Evolutionary conservation across 208 protist genomes (phyloP).

Genomic region (Acanthamoeba culbertsoni): DNA sequence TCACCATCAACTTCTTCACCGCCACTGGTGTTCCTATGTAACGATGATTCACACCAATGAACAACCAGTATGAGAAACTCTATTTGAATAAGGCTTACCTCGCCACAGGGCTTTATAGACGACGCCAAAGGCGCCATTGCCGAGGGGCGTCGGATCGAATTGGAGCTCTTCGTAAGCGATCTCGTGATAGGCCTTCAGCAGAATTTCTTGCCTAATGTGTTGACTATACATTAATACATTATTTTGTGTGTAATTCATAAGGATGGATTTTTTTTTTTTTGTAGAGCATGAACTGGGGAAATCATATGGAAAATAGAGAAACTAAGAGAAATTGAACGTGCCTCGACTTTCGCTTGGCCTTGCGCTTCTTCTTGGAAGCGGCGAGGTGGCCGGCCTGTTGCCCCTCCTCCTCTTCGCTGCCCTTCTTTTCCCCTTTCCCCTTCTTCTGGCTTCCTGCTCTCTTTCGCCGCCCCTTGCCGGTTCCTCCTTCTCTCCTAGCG

Average conservation of each 20-base stretch:
- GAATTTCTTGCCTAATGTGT: background rate
- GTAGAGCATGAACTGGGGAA: too few relatives aligned
- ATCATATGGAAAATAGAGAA: too few relatives aligned
- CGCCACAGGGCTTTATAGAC: slow-evolving; percentile 47
- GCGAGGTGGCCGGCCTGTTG: background rate
- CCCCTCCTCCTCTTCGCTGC: background rate
- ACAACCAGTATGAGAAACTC: background rate
- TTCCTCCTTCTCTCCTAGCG: background rate
- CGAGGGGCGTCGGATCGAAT: background rate
- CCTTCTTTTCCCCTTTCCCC: background rate
- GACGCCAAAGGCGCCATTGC: slow-evolving; percentile 45
- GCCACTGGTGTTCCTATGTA: slow-evolving; percentile 3
- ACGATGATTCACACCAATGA: background rate
- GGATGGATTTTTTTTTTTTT: too few relatives aligned
- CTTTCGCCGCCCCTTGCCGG: background rate
- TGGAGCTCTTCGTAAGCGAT: slow-evolving; percentile 33
- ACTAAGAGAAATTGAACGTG: too few relatives aligned
- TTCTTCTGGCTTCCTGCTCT: background rate
- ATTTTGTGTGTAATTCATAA: background rate
- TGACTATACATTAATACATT: background rate
- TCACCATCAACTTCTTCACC: slow-evolving; percentile 51
- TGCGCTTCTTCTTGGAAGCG: background rate
- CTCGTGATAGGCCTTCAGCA: slow-evolving; percentile 40
- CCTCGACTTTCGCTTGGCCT: background rate
- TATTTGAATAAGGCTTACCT: too few relatives aligned